phyloP scores from a whole-genome alignment of 495 filamentous ascomycete species.

The Hyaloscypha bicolor region DNA sequence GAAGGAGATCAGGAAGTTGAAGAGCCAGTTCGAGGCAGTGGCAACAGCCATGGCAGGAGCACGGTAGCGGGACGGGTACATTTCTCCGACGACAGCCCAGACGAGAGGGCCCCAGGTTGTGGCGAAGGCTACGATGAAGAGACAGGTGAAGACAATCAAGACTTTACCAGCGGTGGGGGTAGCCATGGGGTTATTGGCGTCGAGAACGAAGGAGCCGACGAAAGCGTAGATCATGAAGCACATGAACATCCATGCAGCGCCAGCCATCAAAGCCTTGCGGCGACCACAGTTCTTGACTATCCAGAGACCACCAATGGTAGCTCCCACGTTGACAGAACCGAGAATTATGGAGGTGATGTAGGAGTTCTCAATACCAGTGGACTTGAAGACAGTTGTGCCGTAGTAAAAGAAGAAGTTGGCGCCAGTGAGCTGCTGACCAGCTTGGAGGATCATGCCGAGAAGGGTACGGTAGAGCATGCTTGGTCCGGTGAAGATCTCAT shows the following conservation, averaged over 20 bases:
- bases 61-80: conserved; percentile 74
- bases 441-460: conserved; percentile 67
- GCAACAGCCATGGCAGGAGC: conserved; percentile 70
- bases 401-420: conserved; percentile 88
- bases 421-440: conserved; percentile 69
- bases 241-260: conserved; percentile 68
- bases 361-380: conserved; percentile 67
- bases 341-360: conserved; percentile 77
- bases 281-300: conserved; percentile 73
- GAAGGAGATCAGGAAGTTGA: conserved; percentile 78
- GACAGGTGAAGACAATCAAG: conserved; percentile 76
- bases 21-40: conserved; percentile 76
- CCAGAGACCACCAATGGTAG: conserved; percentile 73
- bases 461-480: conserved; percentile 69
- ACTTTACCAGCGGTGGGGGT: conserved; percentile 57
- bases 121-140: conserved; percentile 63
- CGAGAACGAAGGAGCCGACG: conserved; percentile 62
- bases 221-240: conserved; percentile 68
- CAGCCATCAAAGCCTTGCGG: conserved; percentile 64
- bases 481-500: conserved; percentile 41
- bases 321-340: conserved; percentile 71
- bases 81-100: conserved; percentile 75
- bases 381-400: conserved; percentile 70
- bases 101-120: conserved; percentile 82
- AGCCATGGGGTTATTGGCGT: conserved; percentile 44